A percentile compares a stretch with the other conserved stretches of the same genome.
Evolutionary conservation across 2,329 filamentous ascomycete species (phyloP).

Genomic region (Endothia cerciana): DNA sequence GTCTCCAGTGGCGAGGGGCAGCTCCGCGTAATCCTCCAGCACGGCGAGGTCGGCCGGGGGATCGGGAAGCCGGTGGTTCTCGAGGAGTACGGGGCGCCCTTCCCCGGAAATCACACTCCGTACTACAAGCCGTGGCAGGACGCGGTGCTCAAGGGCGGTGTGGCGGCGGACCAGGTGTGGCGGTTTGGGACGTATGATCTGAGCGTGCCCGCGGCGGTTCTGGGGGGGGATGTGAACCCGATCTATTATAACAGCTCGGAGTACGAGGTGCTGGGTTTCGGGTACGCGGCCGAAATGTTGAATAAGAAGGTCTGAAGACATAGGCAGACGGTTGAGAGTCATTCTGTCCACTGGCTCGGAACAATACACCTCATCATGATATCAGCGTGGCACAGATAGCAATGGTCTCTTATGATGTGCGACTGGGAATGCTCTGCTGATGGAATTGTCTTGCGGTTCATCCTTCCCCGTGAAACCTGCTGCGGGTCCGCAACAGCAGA

Average conservation of each 20-base stretch:
- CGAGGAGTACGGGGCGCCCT: slow-evolving; percentile 28
- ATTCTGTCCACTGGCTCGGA: background rate
- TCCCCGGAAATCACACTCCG: slow-evolving; percentile 25
- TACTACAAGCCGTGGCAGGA: slow-evolving; percentile 29
- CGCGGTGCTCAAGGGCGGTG: slow-evolving; percentile 22
- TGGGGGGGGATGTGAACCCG: slow-evolving; percentile 24
- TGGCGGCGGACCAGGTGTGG: slow-evolving; percentile 30
- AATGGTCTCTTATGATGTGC: no score
- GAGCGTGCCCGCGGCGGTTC: slow-evolving; percentile 15
- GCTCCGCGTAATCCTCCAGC: slow-evolving; percentile 50
- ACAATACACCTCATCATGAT: no score
- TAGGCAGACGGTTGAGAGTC: background rate
- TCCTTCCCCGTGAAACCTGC: no score
- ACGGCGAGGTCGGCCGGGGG: slow-evolving; percentile 21
- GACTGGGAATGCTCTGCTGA: no score
- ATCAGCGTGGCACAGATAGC: no score
- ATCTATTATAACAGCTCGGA: slow-evolving; percentile 27
- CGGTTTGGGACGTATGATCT: slow-evolving; percentile 27
- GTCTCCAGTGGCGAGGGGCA: slow-evolving; percentile 33
- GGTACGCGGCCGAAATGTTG: slow-evolving; percentile 25
- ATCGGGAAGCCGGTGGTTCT: slow-evolving; percentile 28
- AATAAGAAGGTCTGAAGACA: slow-evolving; percentile 15
- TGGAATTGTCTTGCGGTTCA: no score
- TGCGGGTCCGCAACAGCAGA: no score
- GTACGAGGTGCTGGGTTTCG: slow-evolving; percentile 20